Evolutionary conservation across 192 early-diverging fungal genomes (phyloP).

Genomic region (Diversispora epigaea): DNA sequence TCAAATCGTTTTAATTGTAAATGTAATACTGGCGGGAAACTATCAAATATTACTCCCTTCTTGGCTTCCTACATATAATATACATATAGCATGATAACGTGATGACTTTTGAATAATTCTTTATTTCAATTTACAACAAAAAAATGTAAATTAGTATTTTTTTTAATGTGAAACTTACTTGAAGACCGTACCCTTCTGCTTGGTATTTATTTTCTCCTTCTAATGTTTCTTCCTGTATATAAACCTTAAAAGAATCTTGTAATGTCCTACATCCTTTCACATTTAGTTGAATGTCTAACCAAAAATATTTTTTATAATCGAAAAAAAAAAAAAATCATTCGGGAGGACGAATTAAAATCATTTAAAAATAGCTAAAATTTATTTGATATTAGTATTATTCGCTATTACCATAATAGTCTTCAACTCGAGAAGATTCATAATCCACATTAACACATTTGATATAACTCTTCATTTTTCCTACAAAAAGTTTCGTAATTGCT

Average conservation of each 20-base stretch:
- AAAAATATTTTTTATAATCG: not conserved
- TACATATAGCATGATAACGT: not conserved
- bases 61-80: slow-evolving; percentile 67
- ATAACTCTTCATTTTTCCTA: slow-evolving; percentile 96
- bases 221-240: slow-evolving; percentile 85
- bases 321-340: no score
- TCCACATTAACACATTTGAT: slow-evolving; percentile 94
- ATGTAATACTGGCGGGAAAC: slow-evolving; percentile 92
- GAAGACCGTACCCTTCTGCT: slow-evolving; percentile 92
- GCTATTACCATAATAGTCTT: slow-evolving; percentile 85
- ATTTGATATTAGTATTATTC: not conserved
- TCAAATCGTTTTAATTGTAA: slow-evolving; percentile 97
- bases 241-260: slow-evolving; percentile 86
- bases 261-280: slow-evolving; percentile 92
- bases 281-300: slow-evolving; percentile 91
- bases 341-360: not conserved
- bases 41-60: slow-evolving; percentile 94
- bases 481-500: slow-evolving; percentile 88
- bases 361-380: not conserved
- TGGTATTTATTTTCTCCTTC: slow-evolving; percentile 97
- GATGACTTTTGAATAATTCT: not conserved
- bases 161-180: slow-evolving; percentile 38
- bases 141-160: no score
- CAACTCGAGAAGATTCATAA: slow-evolving; percentile 90
- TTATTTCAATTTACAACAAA: no score